Evolutionary conservation across 352 stramenopile genomes (phyloP).

Genomic region (Globisporangium cederbergense): DNA sequence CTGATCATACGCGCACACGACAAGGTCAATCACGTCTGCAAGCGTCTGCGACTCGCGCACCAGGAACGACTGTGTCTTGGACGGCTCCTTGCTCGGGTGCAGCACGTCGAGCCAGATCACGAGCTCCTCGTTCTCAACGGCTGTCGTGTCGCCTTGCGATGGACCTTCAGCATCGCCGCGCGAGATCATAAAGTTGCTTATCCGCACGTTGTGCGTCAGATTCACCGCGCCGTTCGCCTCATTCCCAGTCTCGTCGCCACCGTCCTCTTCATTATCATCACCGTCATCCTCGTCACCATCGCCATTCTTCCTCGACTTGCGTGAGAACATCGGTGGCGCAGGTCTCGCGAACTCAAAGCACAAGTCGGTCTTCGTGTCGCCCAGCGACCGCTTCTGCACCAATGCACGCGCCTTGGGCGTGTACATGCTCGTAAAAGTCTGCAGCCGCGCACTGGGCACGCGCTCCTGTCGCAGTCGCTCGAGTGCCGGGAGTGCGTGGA

Average conservation of each 20-base stretch:
- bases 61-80: constrained; percentile 68
- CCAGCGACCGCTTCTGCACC: constrained; percentile 51
- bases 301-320: not conserved
- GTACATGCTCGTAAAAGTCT: constrained; percentile 49
- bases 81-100: constrained; percentile 62
- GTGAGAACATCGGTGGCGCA: constrained; percentile 5
- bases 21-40: constrained; percentile 48
- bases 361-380: constrained; percentile 47
- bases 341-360: constrained; percentile 66
- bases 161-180: constrained; percentile 2
- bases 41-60: constrained; percentile 57
- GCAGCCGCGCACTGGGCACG: constrained; percentile 40
- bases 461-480: constrained; percentile 36
- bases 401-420: constrained; percentile 44
- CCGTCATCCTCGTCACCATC: not conserved
- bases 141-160: not conserved
- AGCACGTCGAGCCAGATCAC: constrained; percentile 73
- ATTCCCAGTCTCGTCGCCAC: constrained; percentile 2
- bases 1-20: constrained; percentile 69
- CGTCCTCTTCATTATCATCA: not conserved
- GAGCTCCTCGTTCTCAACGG: constrained; percentile 29
- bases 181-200: constrained; percentile 12
- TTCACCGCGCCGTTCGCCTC: not conserved
- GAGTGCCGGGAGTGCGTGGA: constrained; percentile 41
- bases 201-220: constrained; percentile 20